Evolutionary conservation across 2,329 filamentous ascomycete genomes (phyloP).

Genomic region (Pseudohalonectria lignicola): DNA sequence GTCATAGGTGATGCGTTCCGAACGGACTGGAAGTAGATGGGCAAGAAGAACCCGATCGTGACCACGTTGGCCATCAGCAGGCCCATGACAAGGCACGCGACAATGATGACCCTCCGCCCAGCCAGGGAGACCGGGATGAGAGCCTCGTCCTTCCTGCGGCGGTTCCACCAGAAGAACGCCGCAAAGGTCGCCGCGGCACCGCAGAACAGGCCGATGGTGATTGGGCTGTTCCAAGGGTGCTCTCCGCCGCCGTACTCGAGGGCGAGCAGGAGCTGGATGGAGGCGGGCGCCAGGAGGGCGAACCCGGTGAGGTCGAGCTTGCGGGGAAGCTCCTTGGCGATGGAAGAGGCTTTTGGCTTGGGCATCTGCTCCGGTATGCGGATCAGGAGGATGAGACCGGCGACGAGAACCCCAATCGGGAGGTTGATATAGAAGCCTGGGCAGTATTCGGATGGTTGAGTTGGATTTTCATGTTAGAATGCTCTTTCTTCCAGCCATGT

Average conservation of each 20-base stretch:
- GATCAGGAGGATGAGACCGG: constrained; percentile 17
- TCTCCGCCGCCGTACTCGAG: constrained; percentile 21
- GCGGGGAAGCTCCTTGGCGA: constrained; percentile 17
- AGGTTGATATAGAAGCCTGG: constrained; percentile 32
- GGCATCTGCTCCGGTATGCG: constrained; percentile 22
- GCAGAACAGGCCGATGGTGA: constrained; percentile 15
- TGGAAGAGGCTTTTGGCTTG: constrained; percentile 15
- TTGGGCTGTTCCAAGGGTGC: constrained; percentile 14
- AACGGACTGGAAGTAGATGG: constrained; percentile 27
- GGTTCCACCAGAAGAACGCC: constrained; percentile 26
- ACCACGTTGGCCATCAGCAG: constrained; percentile 12
- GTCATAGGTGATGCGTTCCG: constrained; percentile 14
- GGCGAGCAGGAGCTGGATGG: constrained; percentile 30
- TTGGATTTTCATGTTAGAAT: no score
- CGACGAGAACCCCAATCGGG: constrained; percentile 26
- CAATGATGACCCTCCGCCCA: constrained; percentile 11
- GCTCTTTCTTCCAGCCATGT: no score
- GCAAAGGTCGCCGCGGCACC: constrained; percentile 8
- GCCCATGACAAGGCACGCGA: constrained; percentile 10
- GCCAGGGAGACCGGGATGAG: constrained; percentile 16
- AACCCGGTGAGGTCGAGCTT: constrained; percentile 30
- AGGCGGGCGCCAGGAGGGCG: constrained; percentile 25
- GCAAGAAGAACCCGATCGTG: constrained; percentile 16
- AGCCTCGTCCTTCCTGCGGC: constrained; percentile 13
- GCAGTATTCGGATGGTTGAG: no score